Conservation (phyloP, 805 yeast species). For the Zygosaccharomyces siamensis region DNA sequence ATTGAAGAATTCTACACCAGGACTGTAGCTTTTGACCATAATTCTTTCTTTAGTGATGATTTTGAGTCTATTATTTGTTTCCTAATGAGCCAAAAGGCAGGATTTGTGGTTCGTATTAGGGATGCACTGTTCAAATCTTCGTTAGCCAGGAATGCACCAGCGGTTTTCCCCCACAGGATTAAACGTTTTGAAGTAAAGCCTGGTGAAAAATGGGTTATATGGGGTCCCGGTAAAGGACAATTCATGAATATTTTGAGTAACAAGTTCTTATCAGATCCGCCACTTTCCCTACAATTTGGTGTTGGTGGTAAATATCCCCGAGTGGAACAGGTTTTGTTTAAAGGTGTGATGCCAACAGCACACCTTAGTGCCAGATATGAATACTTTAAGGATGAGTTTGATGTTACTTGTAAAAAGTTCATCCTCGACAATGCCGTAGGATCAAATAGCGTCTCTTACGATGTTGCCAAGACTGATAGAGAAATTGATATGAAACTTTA, state of each 20-base stretch:
- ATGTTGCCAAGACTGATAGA: slow-evolving; percentile 28
- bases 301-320: slow-evolving; percentile 11
- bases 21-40: no score
- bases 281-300: slow-evolving; percentile 21
- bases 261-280: slow-evolving; percentile 29
- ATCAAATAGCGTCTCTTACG: slow-evolving; percentile 42
- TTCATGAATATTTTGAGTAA: slow-evolving; percentile 26
- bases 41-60: no score
- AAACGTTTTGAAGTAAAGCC: slow-evolving; percentile 23
- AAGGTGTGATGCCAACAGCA: slow-evolving; percentile 48
- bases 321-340: slow-evolving; percentile 40
- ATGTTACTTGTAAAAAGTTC: slow-evolving; percentile 59
- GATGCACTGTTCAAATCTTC: slow-evolving; percentile 39
- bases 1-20: no score
- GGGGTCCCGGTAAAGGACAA: slow-evolving; percentile 32
- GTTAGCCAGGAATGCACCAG: slow-evolving; percentile 34
- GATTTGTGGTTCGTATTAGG: slow-evolving; percentile 17
- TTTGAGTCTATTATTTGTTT: no score
- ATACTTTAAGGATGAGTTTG: slow-evolving; percentile 77
- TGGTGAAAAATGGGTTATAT: slow-evolving; percentile 41
- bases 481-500: slow-evolving; percentile 37
- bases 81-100: background rate
- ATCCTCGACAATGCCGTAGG: slow-evolving; percentile 46
- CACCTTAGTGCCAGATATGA: slow-evolving; percentile 90
- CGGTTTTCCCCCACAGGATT: slow-evolving; percentile 24